phyloP scores from a whole-genome alignment of 2,329 filamentous ascomycete genomes.

The Xylaria sp. region DNA sequence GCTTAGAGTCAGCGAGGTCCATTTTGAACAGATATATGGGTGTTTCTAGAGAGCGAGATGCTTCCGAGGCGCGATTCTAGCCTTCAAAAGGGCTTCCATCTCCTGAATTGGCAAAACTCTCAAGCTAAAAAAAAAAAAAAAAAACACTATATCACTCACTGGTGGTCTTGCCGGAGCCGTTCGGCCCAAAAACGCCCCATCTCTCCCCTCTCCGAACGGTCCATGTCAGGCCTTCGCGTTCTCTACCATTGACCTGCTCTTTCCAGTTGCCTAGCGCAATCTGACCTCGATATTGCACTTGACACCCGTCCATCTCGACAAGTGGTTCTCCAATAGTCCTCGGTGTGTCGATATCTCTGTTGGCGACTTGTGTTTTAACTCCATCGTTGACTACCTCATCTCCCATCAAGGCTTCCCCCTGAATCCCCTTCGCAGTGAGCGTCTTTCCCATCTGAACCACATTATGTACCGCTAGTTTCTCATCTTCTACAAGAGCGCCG shows the following conservation, averaged over 20 bases:
- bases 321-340: slow-evolving; percentile 70
- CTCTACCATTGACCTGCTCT: slow-evolving; percentile 62
- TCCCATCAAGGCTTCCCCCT: slow-evolving; percentile 52
- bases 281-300: slow-evolving; percentile 81
- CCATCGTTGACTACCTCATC: slow-evolving; percentile 36
- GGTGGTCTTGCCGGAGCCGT: slow-evolving; percentile 96
- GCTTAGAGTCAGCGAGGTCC: not conserved
- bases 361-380: slow-evolving; percentile 38
- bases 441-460: slow-evolving; percentile 62
- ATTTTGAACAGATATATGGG: not conserved
- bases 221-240: slow-evolving; percentile 78
- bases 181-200: slow-evolving; percentile 93
- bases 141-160: slow-evolving; percentile 39
- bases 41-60: not conserved
- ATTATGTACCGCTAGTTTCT: slow-evolving; percentile 59
- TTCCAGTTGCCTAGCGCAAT: slow-evolving; percentile 84
- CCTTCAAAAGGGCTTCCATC: not conserved
- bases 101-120: too few relatives aligned
- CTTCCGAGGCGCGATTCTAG: not conserved
- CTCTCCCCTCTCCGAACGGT: slow-evolving; percentile 83
- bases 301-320: slow-evolving; percentile 87
- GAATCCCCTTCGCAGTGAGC: slow-evolving; percentile 54
- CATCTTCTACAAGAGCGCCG: slow-evolving; percentile 58
- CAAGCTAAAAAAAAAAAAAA: not conserved
- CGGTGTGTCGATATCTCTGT: slow-evolving; percentile 12